Conservation (phyloP, 306 rosid genomes). For the Mimosa bimucronata region DNA sequence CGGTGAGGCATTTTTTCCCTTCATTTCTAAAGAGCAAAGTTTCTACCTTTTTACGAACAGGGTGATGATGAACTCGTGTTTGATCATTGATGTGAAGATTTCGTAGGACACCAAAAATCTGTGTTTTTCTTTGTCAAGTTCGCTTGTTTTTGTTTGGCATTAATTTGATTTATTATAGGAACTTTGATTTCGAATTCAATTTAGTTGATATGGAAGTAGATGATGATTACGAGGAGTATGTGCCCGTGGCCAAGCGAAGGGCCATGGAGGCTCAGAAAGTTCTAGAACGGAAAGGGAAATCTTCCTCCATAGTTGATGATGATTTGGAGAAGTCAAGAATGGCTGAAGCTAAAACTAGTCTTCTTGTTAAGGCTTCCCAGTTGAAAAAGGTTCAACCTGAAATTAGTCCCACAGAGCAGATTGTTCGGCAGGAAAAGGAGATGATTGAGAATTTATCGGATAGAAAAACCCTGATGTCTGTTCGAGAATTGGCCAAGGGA, state of each 20-base stretch:
- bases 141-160: background rate
- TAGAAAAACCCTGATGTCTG: slow-evolving; percentile 88
- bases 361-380: slow-evolving; percentile 80
- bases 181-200: slow-evolving; percentile 1
- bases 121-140: background rate
- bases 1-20: background rate
- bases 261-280: slow-evolving; percentile 86
- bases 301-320: slow-evolving; percentile 57
- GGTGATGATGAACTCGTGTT: background rate
- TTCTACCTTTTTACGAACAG: background rate
- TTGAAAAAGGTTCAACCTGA: slow-evolving; percentile 85
- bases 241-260: slow-evolving; percentile 90
- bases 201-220: slow-evolving; percentile 64
- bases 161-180: background rate
- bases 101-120: background rate
- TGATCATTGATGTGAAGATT: background rate
- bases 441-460: slow-evolving; percentile 89
- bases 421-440: slow-evolving; percentile 86
- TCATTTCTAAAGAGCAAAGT: background rate
- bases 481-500: slow-evolving; percentile 92
- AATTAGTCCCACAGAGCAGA: slow-evolving; percentile 76
- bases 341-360: slow-evolving; percentile 81
- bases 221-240: slow-evolving; percentile 76
- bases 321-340: slow-evolving; percentile 61
- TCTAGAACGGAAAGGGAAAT: slow-evolving; percentile 76